These are phyloP conservation scores for Trametes sp. DNA, from an alignment of 1,284 basidiomycete species.

Conservation along the genomic window DNA sequence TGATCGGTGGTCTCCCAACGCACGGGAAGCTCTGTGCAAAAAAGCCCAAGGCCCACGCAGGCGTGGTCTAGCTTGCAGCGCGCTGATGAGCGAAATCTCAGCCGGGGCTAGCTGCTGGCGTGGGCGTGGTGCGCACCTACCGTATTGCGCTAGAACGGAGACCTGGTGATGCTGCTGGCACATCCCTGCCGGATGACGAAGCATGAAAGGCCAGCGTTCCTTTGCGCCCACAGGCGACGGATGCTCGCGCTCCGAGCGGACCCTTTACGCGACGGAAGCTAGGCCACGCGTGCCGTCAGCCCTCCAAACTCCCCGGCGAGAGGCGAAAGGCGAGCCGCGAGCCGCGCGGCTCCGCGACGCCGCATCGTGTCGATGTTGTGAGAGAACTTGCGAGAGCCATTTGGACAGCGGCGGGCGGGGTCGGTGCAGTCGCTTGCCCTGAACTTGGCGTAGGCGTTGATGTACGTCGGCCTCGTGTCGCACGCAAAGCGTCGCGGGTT, in stretches of 20 bases:
- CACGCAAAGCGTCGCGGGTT: not conserved
- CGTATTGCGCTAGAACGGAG: not conserved
- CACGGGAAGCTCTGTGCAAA: not conserved
- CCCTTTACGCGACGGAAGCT: constrained; percentile 6
- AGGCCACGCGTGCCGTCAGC: not conserved
- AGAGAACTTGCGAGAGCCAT: not conserved
- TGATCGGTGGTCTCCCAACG: not conserved
- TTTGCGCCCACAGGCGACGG: not conserved
- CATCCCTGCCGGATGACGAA: not conserved
- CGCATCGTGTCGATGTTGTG: too few relatives aligned
- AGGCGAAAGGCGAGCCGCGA: too few relatives aligned
- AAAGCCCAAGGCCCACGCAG: not conserved
- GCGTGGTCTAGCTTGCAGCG: not conserved
- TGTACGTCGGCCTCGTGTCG: not conserved
- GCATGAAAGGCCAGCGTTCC: not conserved
- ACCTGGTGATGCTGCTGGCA: constrained; percentile 1
- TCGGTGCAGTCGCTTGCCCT: not conserved
- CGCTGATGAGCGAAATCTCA: not conserved
- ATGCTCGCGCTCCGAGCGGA: not conserved
- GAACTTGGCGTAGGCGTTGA: not conserved
- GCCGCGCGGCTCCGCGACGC: too few relatives aligned
- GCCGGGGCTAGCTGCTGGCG: not conserved
- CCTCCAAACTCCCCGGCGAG: not conserved
- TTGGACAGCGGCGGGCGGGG: not conserved
- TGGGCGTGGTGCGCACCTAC: constrained; percentile 1